Conservation (phyloP, 1,139 yeast species). For the Geotrichum phurueaensis region DNA sequence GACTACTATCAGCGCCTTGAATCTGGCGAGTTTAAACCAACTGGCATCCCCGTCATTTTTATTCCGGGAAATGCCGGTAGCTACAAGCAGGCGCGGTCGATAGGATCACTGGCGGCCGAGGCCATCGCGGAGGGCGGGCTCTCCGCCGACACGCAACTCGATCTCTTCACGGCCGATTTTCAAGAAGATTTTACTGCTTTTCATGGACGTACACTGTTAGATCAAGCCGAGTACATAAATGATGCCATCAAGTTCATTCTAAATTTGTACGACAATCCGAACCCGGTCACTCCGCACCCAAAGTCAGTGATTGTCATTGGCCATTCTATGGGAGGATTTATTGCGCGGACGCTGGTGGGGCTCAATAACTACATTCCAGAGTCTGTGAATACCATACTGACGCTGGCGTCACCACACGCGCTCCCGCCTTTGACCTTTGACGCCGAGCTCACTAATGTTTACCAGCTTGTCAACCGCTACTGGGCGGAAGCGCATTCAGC, state of each 20-base stretch:
- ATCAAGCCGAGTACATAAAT: constrained; percentile 89
- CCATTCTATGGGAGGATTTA: constrained; percentile 97
- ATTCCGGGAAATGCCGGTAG: constrained; percentile 98
- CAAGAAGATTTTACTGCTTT: constrained; percentile 96
- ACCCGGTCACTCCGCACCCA: constrained; percentile 38
- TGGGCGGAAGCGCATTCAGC: constrained; percentile 64
- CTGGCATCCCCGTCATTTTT: constrained; percentile 83
- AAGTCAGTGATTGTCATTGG: constrained; percentile 73
- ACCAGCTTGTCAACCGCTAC: constrained; percentile 66
- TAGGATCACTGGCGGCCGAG: constrained; percentile 63
- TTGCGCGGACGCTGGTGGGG: constrained; percentile 73
- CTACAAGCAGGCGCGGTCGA: constrained; percentile 78
- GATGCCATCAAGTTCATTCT: constrained; percentile 79
- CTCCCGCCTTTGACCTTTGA: constrained; percentile 95
- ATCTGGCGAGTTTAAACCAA: constrained; percentile 36
- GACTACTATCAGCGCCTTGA: constrained; percentile 39
- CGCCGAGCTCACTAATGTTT: constrained; percentile 72
- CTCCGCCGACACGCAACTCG: constrained; percentile 36
- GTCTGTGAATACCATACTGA: constrained; percentile 76
- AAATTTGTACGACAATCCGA: constrained; percentile 46
- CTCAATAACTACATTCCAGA: constrained; percentile 66
- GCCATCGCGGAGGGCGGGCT: constrained; percentile 7
- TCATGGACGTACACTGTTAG: constrained; percentile 88
- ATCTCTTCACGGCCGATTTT: constrained; percentile 85
- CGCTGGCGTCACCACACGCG: constrained; percentile 89